Percentiles rank a stretch among this genome's conserved stretches.
These are phyloP conservation scores for Linaria vulgaris DNA, from an alignment of 257 asterid genomes.

Conservation along the genomic window DNA sequence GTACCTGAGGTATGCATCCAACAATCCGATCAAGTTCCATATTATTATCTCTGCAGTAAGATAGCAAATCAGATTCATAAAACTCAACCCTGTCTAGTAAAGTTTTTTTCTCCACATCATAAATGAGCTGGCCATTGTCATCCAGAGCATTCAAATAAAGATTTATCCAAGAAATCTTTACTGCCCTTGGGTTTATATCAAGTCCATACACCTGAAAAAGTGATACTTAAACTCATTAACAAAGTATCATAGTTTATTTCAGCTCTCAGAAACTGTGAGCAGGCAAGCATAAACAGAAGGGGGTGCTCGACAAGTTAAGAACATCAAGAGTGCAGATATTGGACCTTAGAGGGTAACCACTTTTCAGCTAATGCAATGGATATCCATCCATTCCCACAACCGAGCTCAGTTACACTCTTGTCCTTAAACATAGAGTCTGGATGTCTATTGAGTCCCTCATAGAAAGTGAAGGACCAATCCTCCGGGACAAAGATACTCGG, in stretches of 20 bases:
- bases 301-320: background rate
- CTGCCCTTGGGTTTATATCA: slow-evolving; percentile 97
- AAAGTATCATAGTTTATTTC: slow-evolving; percentile 23
- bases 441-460: slow-evolving; percentile 93
- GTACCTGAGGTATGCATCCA: slow-evolving; percentile 99
- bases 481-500: slow-evolving; percentile 97
- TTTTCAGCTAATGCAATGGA: slow-evolving; percentile 97
- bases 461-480: slow-evolving; percentile 98
- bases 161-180: slow-evolving; percentile 97
- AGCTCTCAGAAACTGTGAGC: slow-evolving; percentile 20
- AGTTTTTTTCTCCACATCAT: slow-evolving; percentile 78
- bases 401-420: slow-evolving; percentile 90
- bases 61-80: slow-evolving; percentile 88
- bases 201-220: slow-evolving; percentile 94
- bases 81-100: slow-evolving; percentile 92
- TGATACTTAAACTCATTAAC: slow-evolving; percentile 26
- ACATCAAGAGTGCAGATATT: background rate
- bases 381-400: slow-evolving; percentile 99
- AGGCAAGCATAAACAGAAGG: background rate
- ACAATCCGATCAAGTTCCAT: slow-evolving; percentile 93
- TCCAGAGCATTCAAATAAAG: slow-evolving; percentile 93
- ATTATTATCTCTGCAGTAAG: slow-evolving; percentile 83
- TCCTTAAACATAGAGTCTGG: slow-evolving; percentile 93
- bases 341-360: slow-evolving; percentile 86
- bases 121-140: slow-evolving; percentile 80